Conservation (phyloP, 2,329 filamentous ascomycete species). For the Emericellopsis atlantica region DNA sequence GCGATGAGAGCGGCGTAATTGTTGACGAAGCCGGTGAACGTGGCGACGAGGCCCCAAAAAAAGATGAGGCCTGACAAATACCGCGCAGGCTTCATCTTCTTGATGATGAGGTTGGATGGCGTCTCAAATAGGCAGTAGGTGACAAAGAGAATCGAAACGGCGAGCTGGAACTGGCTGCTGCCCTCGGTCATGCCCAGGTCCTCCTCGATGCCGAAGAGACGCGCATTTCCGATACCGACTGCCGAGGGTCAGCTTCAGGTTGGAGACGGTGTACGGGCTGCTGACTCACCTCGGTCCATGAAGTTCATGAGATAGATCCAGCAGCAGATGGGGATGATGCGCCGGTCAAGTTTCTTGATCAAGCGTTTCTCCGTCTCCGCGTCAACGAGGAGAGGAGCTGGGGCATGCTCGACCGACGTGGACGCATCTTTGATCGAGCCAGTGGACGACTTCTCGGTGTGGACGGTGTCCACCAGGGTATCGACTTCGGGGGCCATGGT, state of each 20-base stretch:
- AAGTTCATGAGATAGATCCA: slow-evolving; percentile 22
- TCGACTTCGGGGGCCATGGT: not conserved
- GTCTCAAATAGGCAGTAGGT: slow-evolving; percentile 26
- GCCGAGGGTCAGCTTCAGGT: not conserved
- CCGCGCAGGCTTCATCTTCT: slow-evolving; percentile 23
- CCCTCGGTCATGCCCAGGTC: slow-evolving; percentile 38
- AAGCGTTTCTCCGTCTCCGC: slow-evolving; percentile 9
- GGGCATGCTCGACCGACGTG: not conserved
- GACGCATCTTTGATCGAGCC: not conserved
- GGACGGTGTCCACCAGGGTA: not conserved
- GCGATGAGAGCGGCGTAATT: slow-evolving; percentile 54
- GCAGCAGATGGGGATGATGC: slow-evolving; percentile 17
- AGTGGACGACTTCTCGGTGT: not conserved
- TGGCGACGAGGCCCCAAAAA: slow-evolving; percentile 58
- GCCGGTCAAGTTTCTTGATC: slow-evolving; percentile 15
- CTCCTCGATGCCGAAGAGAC: slow-evolving; percentile 42
- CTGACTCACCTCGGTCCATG: slow-evolving; percentile 17
- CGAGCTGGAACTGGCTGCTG: slow-evolving; percentile 40
- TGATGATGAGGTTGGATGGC: slow-evolving; percentile 25
- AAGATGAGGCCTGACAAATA: slow-evolving; percentile 34
- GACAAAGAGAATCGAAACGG: slow-evolving; percentile 28
- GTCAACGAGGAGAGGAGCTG: slow-evolving; percentile 4
- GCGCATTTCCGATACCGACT: slow-evolving; percentile 42
- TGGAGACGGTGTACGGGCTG: not conserved
- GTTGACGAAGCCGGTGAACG: slow-evolving; percentile 51